These are phyloP conservation scores for Mortierella sp. DNA, from an alignment of 371 early-diverging fungal species.

Conservation along the genomic window DNA sequence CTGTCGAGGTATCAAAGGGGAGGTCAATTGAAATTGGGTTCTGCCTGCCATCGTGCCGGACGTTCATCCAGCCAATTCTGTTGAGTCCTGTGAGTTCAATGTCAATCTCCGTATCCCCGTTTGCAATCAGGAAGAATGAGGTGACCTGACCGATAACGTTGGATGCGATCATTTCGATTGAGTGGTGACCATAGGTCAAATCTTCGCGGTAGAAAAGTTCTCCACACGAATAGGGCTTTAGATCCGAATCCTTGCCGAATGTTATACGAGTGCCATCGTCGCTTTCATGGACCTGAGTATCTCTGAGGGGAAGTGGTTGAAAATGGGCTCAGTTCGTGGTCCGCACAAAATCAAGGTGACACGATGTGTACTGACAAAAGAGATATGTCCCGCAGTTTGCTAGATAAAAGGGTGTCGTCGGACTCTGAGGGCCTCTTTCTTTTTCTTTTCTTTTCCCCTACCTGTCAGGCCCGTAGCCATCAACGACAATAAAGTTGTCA, in stretches of 20 bases:
- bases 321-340: no score
- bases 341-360: no score
- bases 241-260: slow-evolving; percentile 40
- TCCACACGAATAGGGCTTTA: slow-evolving; percentile 44
- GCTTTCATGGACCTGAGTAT: slow-evolving; percentile 28
- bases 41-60: slow-evolving; percentile 41
- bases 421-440: no score
- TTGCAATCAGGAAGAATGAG: slow-evolving; percentile 47
- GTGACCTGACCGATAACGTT: slow-evolving; percentile 48
- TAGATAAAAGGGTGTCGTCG: no score
- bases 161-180: slow-evolving; percentile 49
- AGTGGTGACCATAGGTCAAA: slow-evolving; percentile 33
- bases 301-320: no score
- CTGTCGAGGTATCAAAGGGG: slow-evolving; percentile 35
- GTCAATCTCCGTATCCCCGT: slow-evolving; percentile 45
- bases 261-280: slow-evolving; percentile 29
- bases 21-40: slow-evolving; percentile 41
- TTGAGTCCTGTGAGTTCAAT: slow-evolving; percentile 46
- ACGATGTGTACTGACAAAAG: no score
- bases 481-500: slow-evolving; percentile 29
- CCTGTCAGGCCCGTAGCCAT: slow-evolving; percentile 43
- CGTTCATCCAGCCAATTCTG: slow-evolving; percentile 39
- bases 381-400: no score
- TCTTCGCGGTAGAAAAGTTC: slow-evolving; percentile 38
- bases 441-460: not conserved